Evolutionary conservation across 2,329 filamentous ascomycete species (phyloP), one percentile per base, ranked within the genome.

Genomic region (Ophiocordyceps camponoti-leonardi): DNA sequence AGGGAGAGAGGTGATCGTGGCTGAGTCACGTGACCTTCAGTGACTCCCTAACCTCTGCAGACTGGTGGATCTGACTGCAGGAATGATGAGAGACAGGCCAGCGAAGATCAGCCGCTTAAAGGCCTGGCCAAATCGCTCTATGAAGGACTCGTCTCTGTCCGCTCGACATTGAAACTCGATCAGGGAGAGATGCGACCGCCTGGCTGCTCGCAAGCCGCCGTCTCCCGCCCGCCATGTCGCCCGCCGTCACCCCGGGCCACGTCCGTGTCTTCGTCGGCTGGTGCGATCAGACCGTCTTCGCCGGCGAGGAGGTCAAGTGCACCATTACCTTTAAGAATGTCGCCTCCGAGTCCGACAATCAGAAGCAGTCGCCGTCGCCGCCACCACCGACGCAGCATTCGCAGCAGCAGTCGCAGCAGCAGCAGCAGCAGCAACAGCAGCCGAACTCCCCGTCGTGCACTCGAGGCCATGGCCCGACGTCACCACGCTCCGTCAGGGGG

Each of bases 271-370:
- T 90, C 62, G 86, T 98, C 63, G 81, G 82, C 67, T 98, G 90
- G 84, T 83, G 86, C 62, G 85, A 94, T 60, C 81, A 90, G 62
- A 88, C 85, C 50, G 86, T 98, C 56, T 98, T 96, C 66, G 86
- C 92, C 47, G 92, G 92, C 64, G 92, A 98, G 70, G 83, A 94
- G 58, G 77, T 96, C 58, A 85, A 88, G 67, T 96, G 92, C 66
- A 87, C 81, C 53, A 94, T 98, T 62, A 95, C 86, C 44, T 98
- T 98, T 67, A 90, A 83, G 66, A 98, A 98, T 61, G 74, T 88
- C 50, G 72, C 77, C 40, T 58, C 73, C 44, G 66, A 65, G 31
- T 52, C 52, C 26, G 35, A 26, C 19, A 10, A 44, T 23, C 62
- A 62, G 47, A 61, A 42, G 51, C 64, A 46, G 56, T 64, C 20